Base-by-base conservation (phyloP, 352 stramenopile genomes). In the Globisporangium cederbergense region DNA sequence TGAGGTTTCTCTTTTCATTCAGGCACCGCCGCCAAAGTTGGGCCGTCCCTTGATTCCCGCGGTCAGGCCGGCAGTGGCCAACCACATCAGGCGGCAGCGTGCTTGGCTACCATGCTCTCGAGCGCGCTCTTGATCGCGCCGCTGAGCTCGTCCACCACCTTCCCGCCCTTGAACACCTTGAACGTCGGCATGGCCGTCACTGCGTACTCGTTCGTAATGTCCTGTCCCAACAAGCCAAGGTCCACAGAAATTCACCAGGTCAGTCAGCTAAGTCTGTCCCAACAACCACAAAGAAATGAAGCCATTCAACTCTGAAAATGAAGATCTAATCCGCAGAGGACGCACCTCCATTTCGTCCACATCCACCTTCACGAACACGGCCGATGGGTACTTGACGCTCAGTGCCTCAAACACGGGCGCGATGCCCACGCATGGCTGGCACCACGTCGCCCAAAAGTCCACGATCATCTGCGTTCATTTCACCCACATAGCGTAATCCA, bases 111-210 rank as follows among this genome's bases (percentile, higher is more conserved):
- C 54, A 88, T 80, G 66, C 67, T 79, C 63, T 83, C 74, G 10
- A 91, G 70, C 30, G 77, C 79, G 47, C 65, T 82, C 58, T 76
- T 72, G 62, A 91, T 90, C 43, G 90, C 90, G 52, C 88, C 92
- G 20, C 69, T 79, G 20, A 98, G 69, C 74, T 97, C 79, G 43
- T 97, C 86, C 4, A 97, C 85, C 60, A 90, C 93, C n/a, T 79
- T 80, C 55, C 91, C 90, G 32, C 77, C 66, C 72, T 97, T 96
- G 74, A 89, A 98, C 55, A 98, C 84, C 66, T 98, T 92, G 72
- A 98, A 98, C 25, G 90, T 98, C 11, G 93, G 95, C 84, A 98
- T 94, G 36, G 84, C 80, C 34, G 73, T 76, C 52, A 98, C 87
- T 6, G 83, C 81, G 62, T 78, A 90, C 40, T 71, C 64, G 50